A percentile compares a stretch with the other conserved stretches of the same genome.
Evolutionary conservation across 805 yeast species (phyloP).

Genomic region (Yamadazyma akitaensis): DNA sequence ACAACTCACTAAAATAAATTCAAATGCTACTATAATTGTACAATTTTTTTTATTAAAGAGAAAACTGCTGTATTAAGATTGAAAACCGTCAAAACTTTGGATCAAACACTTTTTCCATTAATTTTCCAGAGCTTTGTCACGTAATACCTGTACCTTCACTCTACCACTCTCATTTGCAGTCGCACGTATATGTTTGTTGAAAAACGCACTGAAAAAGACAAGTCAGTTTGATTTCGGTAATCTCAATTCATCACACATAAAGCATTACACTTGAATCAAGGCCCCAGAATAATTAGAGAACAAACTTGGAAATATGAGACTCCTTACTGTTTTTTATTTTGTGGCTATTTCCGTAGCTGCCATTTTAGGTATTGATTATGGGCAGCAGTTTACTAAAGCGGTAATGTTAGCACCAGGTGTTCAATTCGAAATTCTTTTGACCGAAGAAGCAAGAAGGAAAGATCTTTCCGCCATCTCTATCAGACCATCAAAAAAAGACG

Average conservation of each 20-base stretch:
- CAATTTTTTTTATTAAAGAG: too few relatives aligned
- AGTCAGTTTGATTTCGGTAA: conserved; percentile 1
- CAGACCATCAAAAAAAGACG: conserved; percentile 39
- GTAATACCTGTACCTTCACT: too few relatives aligned
- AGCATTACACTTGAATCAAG: neutral
- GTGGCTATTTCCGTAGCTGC: conserved; percentile 45
- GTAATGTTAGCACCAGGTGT: conserved; percentile 88
- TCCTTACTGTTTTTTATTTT: conserved; percentile 12
- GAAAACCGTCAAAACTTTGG: too few relatives aligned
- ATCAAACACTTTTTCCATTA: too few relatives aligned
- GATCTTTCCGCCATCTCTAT: conserved; percentile 78
- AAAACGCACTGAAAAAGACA: conserved; percentile 6
- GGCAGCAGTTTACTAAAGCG: conserved; percentile 84
- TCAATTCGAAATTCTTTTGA: conserved; percentile 80
- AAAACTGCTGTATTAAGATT: too few relatives aligned
- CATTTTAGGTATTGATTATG: conserved; percentile 83
- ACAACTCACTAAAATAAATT: too few relatives aligned
- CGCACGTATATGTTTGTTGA: neutral
- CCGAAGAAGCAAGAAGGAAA: conserved; percentile 89
- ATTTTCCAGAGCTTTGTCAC: too few relatives aligned
- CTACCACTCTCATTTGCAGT: neutral
- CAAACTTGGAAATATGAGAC: conserved; percentile 6
- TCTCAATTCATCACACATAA: neutral
- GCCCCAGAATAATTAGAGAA: neutral
- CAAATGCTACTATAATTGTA: too few relatives aligned